phyloP scores from a whole-genome alignment of 2,329 filamentous ascomycete genomes.

The Sporothrix schenckii region DNA sequence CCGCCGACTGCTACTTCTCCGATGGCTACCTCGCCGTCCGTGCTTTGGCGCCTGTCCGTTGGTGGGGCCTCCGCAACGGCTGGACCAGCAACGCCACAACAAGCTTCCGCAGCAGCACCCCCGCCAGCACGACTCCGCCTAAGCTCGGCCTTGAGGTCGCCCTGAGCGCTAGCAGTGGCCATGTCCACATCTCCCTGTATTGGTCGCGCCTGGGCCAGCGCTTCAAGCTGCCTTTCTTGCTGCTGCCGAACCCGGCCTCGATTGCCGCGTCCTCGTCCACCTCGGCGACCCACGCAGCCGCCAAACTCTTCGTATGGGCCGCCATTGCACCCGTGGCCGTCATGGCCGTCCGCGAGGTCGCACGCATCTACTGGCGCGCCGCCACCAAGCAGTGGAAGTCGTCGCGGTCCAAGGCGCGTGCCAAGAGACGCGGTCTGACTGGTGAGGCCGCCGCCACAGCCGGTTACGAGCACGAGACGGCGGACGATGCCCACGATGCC shows the following conservation, averaged over 20 bases:
- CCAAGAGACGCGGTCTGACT: not conserved
- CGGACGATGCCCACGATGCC: constrained; percentile 33
- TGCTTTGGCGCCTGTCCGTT: constrained; percentile 46
- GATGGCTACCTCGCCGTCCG: constrained; percentile 50
- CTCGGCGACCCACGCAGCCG: constrained; percentile 1
- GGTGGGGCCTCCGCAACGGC: constrained; percentile 39
- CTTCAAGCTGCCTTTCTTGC: constrained; percentile 49
- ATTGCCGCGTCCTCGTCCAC: constrained; percentile 12
- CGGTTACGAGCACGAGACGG: constrained; percentile 33
- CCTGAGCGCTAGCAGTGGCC: constrained; percentile 44
- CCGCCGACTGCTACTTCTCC: constrained; percentile 42
- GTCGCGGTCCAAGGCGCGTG: not conserved
- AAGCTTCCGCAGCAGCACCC: constrained; percentile 30
- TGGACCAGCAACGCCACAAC: constrained; percentile 30
- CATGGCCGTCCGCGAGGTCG: constrained; percentile 42
- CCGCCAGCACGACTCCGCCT: constrained; percentile 41
- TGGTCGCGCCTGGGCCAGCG: constrained; percentile 53
- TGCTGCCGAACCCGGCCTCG: constrained; percentile 42
- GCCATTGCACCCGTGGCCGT: constrained; percentile 47
- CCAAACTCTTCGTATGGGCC: constrained; percentile 46
- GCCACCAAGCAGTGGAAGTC: constrained; percentile 7
- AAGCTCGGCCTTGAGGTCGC: constrained; percentile 52
- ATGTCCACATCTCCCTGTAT: constrained; percentile 52
- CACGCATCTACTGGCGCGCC: constrained; percentile 22
- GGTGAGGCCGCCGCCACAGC: not conserved